Conservation (phyloP, 225 moss, liverwort and hornwort genomes). For the Sphagnum tenellum region DNA sequence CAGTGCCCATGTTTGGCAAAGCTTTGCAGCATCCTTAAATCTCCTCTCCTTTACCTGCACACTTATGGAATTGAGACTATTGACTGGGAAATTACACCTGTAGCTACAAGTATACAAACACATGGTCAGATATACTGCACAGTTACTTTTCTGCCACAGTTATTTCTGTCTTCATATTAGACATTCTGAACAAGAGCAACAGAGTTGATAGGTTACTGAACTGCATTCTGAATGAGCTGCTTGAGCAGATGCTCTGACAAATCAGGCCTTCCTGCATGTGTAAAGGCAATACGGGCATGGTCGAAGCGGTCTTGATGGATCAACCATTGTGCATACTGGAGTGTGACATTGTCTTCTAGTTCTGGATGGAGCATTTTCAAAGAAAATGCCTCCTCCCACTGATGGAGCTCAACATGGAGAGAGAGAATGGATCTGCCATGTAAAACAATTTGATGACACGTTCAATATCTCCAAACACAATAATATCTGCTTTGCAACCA, state of each 20-base stretch:
- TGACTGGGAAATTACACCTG: too few species aligned
- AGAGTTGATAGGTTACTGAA: constrained; percentile 1
- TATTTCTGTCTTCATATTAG: not conserved
- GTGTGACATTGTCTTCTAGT: constrained; percentile 61
- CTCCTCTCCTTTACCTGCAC: constrained; percentile 74
- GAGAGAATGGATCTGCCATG: constrained; percentile 73
- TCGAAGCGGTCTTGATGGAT: constrained; percentile 76
- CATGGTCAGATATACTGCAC: too few species aligned
- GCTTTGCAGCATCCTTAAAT: constrained; percentile 69
- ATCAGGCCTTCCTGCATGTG: constrained; percentile 61
- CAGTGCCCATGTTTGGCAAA: constrained; percentile 48
- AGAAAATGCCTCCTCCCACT: constrained; percentile 94
- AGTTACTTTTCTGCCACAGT: not conserved
- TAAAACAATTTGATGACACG: not conserved
- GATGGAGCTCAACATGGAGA: constrained; percentile 88
- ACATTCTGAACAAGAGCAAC: too few species aligned
- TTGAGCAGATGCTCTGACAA: constrained; percentile 56
- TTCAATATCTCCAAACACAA: not conserved
- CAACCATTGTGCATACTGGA: constrained; percentile 77
- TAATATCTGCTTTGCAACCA: not conserved
- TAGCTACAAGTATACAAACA: too few species aligned
- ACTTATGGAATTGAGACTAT: constrained; percentile 2
- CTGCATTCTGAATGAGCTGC: constrained; percentile 72
- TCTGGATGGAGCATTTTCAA: constrained; percentile 73
- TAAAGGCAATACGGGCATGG: constrained; percentile 61